A percentile compares a stretch with the other conserved stretches of the same genome.
Conservation (phyloP, 1,284 basidiomycete species). For the Anthracocystis setariae region DNA sequence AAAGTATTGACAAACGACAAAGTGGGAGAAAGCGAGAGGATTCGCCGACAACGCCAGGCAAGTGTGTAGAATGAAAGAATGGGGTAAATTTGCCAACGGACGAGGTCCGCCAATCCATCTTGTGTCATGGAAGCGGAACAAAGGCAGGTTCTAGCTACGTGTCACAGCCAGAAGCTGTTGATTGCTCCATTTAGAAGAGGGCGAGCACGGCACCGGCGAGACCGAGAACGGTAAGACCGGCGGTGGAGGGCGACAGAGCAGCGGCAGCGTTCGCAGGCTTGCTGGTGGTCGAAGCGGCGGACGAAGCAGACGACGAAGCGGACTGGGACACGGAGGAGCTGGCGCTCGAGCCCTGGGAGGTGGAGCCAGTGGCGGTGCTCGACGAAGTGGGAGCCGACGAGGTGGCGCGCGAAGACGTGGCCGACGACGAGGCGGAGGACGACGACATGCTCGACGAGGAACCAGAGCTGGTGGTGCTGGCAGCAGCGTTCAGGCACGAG, state of each 20-base stretch:
- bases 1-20: constrained; percentile 24
- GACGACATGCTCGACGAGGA: constrained; percentile 12
- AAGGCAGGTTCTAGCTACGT: background rate
- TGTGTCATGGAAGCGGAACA: background rate
- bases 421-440: constrained; percentile 13
- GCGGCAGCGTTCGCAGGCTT: constrained; percentile 29
- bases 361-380: constrained; percentile 6
- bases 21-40: constrained; percentile 16
- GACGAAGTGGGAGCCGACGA: constrained; percentile 5
- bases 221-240: constrained; percentile 42
- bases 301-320: background rate
- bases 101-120: constrained; percentile 1
- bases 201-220: constrained; percentile 44
- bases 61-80: background rate
- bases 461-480: constrained; percentile 8
- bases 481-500: constrained; percentile 34
- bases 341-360: constrained; percentile 14
- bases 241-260: constrained; percentile 46
- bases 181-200: constrained; percentile 31
- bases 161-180: too few relatives aligned
- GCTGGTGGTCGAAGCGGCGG: constrained; percentile 17
- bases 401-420: constrained; percentile 18
- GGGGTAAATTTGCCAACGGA: constrained; percentile 5
- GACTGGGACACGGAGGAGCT: constrained; percentile 4
- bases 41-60: constrained; percentile 8